Evolutionary conservation across 2,329 filamentous ascomycete species (phyloP).

Genomic region (Metarhizium rileyi): DNA sequence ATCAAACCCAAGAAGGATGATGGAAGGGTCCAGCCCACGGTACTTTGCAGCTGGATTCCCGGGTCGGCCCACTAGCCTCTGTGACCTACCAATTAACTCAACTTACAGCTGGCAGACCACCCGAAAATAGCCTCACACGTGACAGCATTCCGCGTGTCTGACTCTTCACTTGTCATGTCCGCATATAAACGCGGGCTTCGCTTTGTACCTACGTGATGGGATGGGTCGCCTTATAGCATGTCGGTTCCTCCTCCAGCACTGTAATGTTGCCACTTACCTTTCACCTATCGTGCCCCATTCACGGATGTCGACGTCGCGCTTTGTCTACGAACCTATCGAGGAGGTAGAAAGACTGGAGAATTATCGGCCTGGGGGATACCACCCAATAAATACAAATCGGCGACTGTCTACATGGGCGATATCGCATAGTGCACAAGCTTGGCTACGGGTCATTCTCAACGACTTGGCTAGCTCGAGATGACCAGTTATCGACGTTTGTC

Average conservation of each 20-base stretch:
- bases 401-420: neutral
- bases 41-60: too few species aligned
- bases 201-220: neutral
- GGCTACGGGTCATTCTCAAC: constrained; percentile 3
- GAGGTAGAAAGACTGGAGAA: constrained; percentile 1
- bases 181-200: constrained; percentile 1
- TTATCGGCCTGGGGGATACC: constrained; percentile 2
- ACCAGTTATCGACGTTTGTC: neutral
- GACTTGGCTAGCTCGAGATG: constrained; percentile 4
- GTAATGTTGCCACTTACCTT: neutral
- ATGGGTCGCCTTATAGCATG: neutral
- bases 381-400: constrained; percentile 1
- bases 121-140: neutral
- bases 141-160: neutral
- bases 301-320: constrained; percentile 1
- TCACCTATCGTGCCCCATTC: neutral
- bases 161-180: neutral
- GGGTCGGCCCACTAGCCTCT: too few species aligned
- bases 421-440: constrained; percentile 3
- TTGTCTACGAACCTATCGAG: constrained; percentile 5
- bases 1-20: too few species aligned
- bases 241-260: neutral
- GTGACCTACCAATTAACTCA: too few species aligned
- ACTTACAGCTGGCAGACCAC: too few species aligned
- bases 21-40: too few species aligned